Evolutionary conservation across 768 basidiomycete genomes (phyloP).

Genomic region (Rubroboletus pulcherrimus): DNA sequence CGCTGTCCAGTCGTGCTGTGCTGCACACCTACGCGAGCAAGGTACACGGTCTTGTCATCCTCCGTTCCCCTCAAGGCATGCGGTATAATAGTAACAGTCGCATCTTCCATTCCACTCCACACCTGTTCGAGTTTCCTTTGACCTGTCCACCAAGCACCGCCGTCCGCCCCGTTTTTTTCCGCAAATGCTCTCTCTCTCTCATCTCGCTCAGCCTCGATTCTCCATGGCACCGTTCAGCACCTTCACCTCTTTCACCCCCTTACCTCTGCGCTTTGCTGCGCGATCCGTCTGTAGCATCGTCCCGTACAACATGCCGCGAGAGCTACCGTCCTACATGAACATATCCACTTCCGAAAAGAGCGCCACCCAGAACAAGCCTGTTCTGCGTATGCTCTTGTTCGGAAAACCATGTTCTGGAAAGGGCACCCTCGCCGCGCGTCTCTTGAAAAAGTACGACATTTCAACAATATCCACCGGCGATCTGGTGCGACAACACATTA

Average conservation of each 20-base stretch:
- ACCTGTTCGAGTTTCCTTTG: background rate
- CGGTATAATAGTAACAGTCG: conserved; percentile 7
- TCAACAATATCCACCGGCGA: conserved; percentile 79
- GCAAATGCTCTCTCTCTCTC: background rate
- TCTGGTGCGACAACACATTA: conserved; percentile 77
- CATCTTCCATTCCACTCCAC: background rate
- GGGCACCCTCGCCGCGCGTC: conserved; percentile 71
- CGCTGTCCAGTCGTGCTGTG: background rate
- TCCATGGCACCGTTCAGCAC: conserved; percentile 4
- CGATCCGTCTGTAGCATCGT: conserved; percentile 21
- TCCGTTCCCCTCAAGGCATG: conserved; percentile 25
- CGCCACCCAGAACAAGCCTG: conserved; percentile 26
- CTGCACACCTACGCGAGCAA: background rate
- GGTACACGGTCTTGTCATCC: conserved; percentile 11
- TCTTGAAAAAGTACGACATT: conserved; percentile 74
- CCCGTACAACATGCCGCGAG: conserved; percentile 28
- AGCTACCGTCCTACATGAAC: conserved; percentile 49
- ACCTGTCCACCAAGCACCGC: background rate
- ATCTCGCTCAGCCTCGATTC: background rate
- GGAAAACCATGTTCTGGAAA: conserved; percentile 71
- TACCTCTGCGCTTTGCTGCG: background rate
- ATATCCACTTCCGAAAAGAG: conserved; percentile 18
- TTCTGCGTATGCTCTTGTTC: conserved; percentile 48
- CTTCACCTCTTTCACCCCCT: background rate
- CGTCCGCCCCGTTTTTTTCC: background rate